Percentiles rank a stretch among this genome's conserved stretches.
Evolutionary conservation across 805 yeast genomes (phyloP).

Genomic region (Clavispora fructus): DNA sequence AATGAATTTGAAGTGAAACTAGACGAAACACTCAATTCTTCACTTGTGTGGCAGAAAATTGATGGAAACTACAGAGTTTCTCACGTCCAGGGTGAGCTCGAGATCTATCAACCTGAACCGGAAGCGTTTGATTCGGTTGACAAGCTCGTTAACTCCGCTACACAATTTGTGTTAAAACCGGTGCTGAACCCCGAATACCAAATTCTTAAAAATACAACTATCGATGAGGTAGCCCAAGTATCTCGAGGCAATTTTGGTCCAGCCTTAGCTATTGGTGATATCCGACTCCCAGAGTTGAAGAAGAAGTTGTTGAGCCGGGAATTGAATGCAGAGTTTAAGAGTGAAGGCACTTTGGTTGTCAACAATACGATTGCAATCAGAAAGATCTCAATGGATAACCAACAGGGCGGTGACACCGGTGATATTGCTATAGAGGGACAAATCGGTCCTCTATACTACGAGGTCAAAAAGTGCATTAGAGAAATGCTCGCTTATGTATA

Average conservation of each 20-base stretch:
- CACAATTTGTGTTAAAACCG: conserved; percentile 8
- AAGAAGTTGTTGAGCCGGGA: conserved; percentile 53
- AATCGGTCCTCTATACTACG: conserved; percentile 68
- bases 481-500: conserved; percentile 71
- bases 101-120: conserved; percentile 20
- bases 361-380: conserved; percentile 71
- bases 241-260: conserved; percentile 6
- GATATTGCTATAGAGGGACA: conserved; percentile 82
- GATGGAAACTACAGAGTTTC: conserved; percentile 80
- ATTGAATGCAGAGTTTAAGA: conserved; percentile 79
- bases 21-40: conserved; percentile 56
- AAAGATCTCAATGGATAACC: conserved; percentile 45
- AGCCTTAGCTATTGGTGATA: conserved; percentile 75
- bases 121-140: conserved; percentile 2
- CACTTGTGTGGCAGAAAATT: conserved; percentile 77
- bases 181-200: neutral
- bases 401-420: conserved; percentile 57
- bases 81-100: conserved; percentile 68
- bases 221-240: neutral
- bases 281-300: conserved; percentile 75
- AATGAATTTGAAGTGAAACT: conserved; percentile 56
- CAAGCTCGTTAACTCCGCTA: conserved; percentile 2
- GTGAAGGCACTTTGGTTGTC: conserved; percentile 88
- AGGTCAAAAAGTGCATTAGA: conserved; percentile 66
- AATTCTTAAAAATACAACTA: neutral